Conservation (phyloP, 2,329 filamentous ascomycete species). For the Colletotrichum horii region DNA sequence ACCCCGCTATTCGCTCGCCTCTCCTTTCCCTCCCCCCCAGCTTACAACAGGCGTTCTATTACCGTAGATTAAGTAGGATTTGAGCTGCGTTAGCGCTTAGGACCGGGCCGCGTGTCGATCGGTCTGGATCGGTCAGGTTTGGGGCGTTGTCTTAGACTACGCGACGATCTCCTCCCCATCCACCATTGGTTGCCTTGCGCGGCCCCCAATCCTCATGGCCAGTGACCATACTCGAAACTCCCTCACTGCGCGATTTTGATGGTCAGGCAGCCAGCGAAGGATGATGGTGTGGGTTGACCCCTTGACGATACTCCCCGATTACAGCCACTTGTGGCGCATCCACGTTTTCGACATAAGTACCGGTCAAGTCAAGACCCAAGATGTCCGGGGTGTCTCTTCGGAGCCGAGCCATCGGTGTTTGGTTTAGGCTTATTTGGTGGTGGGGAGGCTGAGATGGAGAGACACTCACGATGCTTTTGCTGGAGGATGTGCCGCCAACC, state of each 20-base stretch:
- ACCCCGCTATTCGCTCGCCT: neutral
- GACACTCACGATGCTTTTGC: neutral
- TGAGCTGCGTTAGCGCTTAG: neutral
- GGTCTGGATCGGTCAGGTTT: neutral
- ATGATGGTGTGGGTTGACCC: neutral
- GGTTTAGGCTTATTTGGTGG: neutral
- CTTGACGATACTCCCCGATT: neutral
- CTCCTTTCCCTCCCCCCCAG: neutral
- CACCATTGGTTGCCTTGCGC: neutral
- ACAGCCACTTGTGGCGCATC: neutral
- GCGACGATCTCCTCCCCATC: neutral
- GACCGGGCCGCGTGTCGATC: conserved; percentile 1
- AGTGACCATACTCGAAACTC: neutral
- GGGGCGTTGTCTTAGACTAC: neutral
- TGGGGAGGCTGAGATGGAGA: neutral
- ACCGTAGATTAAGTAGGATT: neutral
- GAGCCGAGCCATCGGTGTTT: neutral
- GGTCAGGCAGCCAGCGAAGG: neutral
- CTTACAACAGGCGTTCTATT: neutral
- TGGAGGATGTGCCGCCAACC: neutral
- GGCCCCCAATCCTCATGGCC: neutral
- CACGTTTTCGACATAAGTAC: neutral
- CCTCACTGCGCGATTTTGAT: neutral
- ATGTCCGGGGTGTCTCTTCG: neutral
- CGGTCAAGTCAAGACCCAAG: neutral